Evolutionary conservation across 192 early-diverging fungal genomes (phyloP), one percentile per base, ranked within the genome.

Genomic region (Podila verticillata): DNA sequence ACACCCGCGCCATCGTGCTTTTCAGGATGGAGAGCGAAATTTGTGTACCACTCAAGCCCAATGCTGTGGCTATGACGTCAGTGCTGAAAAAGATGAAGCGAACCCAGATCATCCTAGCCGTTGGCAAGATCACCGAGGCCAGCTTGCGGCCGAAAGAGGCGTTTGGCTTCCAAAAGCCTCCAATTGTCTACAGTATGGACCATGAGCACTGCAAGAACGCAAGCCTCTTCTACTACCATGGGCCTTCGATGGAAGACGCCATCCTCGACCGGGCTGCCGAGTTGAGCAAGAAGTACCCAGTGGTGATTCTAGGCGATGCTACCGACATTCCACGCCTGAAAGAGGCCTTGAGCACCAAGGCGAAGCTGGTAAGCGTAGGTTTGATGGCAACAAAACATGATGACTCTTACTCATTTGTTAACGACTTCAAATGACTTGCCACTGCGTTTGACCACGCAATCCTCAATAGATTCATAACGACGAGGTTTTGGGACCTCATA

Each of bases 181-280:
- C n/a, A n/a, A n/a, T n/a, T n/a, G n/a, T n/a, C n/a, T 68, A 65
- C n/a, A 80, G 77, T 19, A 61, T 60, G 31, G 77, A 80, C 36
- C 24, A 60, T 47, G 24, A 36, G 30, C 57, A 64, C 28, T 34
- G 72, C 29, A 29, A 49, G n/a, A 22, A 13, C 0, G 56, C 64
- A 5, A 15, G n/a, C 3, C 70, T 72, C 54, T 68, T 63, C 22
- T 59, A 51, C 28, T 70, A 51, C 28, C 49, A 35, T 0, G 70
- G 64, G 7, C 49, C 49, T 1, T 29, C 65, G 1, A 15, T 64
- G 39, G 26, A 17, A 7, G 56, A 58, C 0, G n/a, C 19, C 17
- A 0, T 68, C 9, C 24, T 80, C 51, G 32, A 63, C 4, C 31
- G 48, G 0, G 70, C 66, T 4, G 66, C 64, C n/a, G 44, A 64